Evolutionary conservation across 495 filamentous ascomycete species (phyloP), one percentile per base, ranked within the genome.

Genomic region (Tuber microsphaerosporum): DNA sequence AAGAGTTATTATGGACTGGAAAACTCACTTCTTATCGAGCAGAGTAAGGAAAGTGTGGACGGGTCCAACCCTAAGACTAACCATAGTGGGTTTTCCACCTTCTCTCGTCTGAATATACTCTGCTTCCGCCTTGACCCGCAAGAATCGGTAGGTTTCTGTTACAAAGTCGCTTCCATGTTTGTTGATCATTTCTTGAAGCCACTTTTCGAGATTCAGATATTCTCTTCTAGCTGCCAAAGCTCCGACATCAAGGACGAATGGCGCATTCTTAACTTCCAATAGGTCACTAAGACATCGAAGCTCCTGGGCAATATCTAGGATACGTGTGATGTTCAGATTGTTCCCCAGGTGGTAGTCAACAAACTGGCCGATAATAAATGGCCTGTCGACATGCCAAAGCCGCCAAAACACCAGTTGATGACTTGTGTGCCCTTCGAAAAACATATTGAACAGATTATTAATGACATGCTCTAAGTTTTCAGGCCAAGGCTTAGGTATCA

Each of bases 241-340:
- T 19, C 93, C 92, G 72, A 99, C 88, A 84, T 99, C 95, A 70
- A 97, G 89, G 17, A 92, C 92, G 81, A 99, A 92, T 0, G 90
- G 91, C 10, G 81, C 75, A 69, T 78, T 80, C 51, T 79, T 73
- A 69, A 75, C 74, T 51, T 83, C 79, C 43, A 83, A 69, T 31
- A 83, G 69, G 51, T 83, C 81, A 46, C 74, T 82, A 42, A 83
- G 73, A 70, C 81, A 83, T 31, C 81, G 79, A n/a, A 83, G 72
- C 16, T 83, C 81, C 75, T 83, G 79, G 14, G 79, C 75, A 71
- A 83, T 83, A 39, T 97, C 93, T 77, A 97, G 91, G 44, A 97
- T 95, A 41, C 89, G 85, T 2, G 89, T 88, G n/a, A 97, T 87
- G 34, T 90, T 87, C 65, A 91, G 87, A 0, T 92, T 92, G 80